Evolutionary conservation across 1,284 basidiomycete genomes (phyloP).

Genomic region (Coniophora puteana): DNA sequence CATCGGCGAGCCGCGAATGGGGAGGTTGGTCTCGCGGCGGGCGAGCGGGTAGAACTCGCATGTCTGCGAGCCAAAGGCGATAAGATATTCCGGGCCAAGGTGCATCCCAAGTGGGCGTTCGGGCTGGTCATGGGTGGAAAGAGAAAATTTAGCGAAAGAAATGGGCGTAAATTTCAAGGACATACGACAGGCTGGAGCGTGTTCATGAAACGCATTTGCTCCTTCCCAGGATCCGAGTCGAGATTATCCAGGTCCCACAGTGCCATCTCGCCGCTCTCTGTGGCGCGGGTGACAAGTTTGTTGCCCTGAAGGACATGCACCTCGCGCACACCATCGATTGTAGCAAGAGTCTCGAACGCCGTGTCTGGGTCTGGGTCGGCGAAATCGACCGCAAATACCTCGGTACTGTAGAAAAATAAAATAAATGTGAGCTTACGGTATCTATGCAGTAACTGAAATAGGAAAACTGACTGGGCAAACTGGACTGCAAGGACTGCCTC

Average conservation of each 20-base stretch:
- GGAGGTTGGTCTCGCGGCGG: conserved; percentile 13
- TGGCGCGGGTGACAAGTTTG: conserved; percentile 32
- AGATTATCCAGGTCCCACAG: conserved; percentile 24
- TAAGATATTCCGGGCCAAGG: conserved; percentile 34
- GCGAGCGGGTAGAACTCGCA: conserved; percentile 38
- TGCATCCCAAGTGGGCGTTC: conserved; percentile 36
- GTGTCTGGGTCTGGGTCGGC: conserved; percentile 27
- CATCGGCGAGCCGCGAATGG: conserved; percentile 13
- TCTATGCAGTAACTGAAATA: no score
- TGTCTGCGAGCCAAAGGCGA: conserved; percentile 36
- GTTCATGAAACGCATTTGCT: conserved; percentile 21
- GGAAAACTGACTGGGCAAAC: conserved; percentile 32
- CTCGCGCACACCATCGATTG: conserved; percentile 28
- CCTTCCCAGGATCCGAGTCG: conserved; percentile 1
- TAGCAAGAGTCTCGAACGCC: conserved; percentile 32
- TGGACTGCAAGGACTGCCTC: conserved; percentile 36
- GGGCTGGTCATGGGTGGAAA: conserved; percentile 19
- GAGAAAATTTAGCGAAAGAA: conserved; percentile 1
- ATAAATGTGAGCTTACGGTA: conserved; percentile 1
- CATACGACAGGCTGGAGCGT: conserved; percentile 17
- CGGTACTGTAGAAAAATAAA: conserved; percentile 22
- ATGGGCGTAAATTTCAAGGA: conserved; percentile 1
- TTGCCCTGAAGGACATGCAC: conserved; percentile 33
- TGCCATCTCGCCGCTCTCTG: conserved; percentile 21
- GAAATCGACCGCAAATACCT: conserved; percentile 33